phyloP scores from a whole-genome alignment of 2,329 filamentous ascomycete species.

The Thermoascus crustaceus region DNA sequence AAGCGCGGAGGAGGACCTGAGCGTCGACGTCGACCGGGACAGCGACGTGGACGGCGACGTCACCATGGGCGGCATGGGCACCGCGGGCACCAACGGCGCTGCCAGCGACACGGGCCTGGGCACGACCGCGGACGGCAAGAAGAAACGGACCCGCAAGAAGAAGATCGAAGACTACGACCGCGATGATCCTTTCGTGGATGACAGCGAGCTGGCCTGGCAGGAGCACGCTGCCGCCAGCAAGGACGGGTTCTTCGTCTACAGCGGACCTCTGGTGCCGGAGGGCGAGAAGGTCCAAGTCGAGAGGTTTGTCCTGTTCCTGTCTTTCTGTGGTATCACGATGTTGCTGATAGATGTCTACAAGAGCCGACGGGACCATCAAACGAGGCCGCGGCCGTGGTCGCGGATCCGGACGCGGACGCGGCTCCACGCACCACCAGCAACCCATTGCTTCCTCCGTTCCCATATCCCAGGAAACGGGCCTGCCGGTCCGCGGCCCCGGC shows the following conservation, averaged over 20 bases:
- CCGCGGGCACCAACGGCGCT: constrained; percentile 46
- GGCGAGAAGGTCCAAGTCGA: constrained; percentile 66
- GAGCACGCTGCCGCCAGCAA: constrained; percentile 88
- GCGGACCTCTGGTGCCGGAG: constrained; percentile 79
- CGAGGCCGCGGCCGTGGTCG: constrained; percentile 49
- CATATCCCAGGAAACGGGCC: constrained; percentile 81
- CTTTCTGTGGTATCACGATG: constrained; percentile 5
- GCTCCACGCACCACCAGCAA: constrained; percentile 62
- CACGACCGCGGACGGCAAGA: constrained; percentile 58
- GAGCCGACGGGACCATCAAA: constrained; percentile 65
- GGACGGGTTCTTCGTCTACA: constrained; percentile 97
- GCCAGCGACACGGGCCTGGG: constrained; percentile 43
- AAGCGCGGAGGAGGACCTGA: constrained; percentile 68
- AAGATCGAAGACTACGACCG: constrained; percentile 61
- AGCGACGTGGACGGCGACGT: constrained; percentile 45
- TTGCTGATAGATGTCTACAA: constrained; percentile 40
- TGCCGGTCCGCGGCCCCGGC: constrained; percentile 60
- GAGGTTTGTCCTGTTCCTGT: constrained; percentile 36
- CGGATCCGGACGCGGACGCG: constrained; percentile 39
- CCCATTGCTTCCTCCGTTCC: constrained; percentile 71
- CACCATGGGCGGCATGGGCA: constrained; percentile 31
- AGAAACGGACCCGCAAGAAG: constrained; percentile 61
- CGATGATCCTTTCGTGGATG: constrained; percentile 67
- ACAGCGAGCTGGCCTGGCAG: constrained; percentile 91
- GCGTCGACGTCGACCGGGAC: constrained; percentile 76